Evolutionary conservation across 805 yeast species (phyloP), one percentile per base, ranked within the genome.

Genomic region (Nakazawaea holstii): DNA sequence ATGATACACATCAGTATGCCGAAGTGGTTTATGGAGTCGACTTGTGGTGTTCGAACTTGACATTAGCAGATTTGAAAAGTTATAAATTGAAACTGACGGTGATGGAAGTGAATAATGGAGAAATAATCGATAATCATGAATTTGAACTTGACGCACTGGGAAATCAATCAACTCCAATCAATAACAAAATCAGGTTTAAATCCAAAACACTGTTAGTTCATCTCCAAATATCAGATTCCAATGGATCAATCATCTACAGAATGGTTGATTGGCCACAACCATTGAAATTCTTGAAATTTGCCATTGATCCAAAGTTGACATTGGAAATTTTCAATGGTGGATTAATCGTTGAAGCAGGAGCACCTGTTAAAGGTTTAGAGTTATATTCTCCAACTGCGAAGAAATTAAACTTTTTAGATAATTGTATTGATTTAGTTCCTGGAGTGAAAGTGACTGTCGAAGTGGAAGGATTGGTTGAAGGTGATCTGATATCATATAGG

Each of bases 241-340:
- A 41, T 31, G 28, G 44, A 44, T 45, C 48, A 28, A 37, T 49
- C 5, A 51, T 72, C 30, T 64, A 68, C 6, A 53, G 66, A 39
- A 63, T 67, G 7, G 59, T 64, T 6, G 75, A 73, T 52, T 76
- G 80, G 80, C 80, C 80, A 0, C 79, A 76, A 54, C 75, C 75
- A 4, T 53, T 73, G 39, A 73, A 73, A 49, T 62, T 69, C 53
- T 55, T 70, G 27, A 55, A 56, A 14, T 65, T 71, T 49, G 64
- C 69, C 4, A 33, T 31, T 9, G 27, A 36, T 41, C 26, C 9
- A 13, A 13, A 26, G 11, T 8, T 24, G 7, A 14, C 10, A 7
- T 2, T 8, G 2, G 10, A 8, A 28, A n/a, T 6, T 14, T 15
- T 8, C 2, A 59, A 59, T 13, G 69, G 61, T 7, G 39, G 45